Evolutionary conservation across 2,329 filamentous ascomycete genomes (phyloP), one percentile per base, ranked within the genome.

Genomic region (Exophiala sideris): DNA sequence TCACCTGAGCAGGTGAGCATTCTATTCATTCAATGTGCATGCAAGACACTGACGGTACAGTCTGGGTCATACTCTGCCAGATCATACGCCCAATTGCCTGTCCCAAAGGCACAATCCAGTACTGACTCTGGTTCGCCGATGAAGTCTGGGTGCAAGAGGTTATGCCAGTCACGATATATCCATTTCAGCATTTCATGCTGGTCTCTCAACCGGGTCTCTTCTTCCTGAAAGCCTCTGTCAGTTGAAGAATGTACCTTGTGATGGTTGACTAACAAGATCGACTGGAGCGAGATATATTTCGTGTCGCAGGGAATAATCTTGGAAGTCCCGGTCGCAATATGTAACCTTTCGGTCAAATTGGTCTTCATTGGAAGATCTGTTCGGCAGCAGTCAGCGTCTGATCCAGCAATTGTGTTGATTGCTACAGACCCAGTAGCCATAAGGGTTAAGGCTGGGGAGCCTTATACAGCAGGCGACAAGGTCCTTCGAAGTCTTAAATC

Each of bases 31-130:
- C n/a, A 6, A 5, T 14, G 12, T 14, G 8, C 11, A 33, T 24
- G 35, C 12, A 5, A 10, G 40, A 39, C n/a, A 45, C 45, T 48
- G 14, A 59, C 57, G 24, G 33, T 44, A 50, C 45, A 56, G n/a
- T 49, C 33, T 35, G 57, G 49, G 40, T 56, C 53, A 38, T 56
- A 54, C 21, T 50, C 42, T 16, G 53, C 57, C 5, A 51, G 9
- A 12, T 59, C 57, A 42, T 47, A 49, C 3, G 51, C 52, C 57
- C 57, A 59, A 33, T 50, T 36, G 8, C 46, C 57, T n/a, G 45
- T 50, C 10, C 57, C 57, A 49, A 59, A 59, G 1, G 53, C 57
- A 36, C 45, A 54, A 14, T 59, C 57, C 9, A 59, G 57, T 5
- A 59, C 38, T 14, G 29, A 24, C n/a, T 51, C 44, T 29, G 57